These are phyloP conservation scores for Penicillium verrucosum DNA, from an alignment of 2,329 filamentous ascomycete species.

Conservation along the genomic window DNA sequence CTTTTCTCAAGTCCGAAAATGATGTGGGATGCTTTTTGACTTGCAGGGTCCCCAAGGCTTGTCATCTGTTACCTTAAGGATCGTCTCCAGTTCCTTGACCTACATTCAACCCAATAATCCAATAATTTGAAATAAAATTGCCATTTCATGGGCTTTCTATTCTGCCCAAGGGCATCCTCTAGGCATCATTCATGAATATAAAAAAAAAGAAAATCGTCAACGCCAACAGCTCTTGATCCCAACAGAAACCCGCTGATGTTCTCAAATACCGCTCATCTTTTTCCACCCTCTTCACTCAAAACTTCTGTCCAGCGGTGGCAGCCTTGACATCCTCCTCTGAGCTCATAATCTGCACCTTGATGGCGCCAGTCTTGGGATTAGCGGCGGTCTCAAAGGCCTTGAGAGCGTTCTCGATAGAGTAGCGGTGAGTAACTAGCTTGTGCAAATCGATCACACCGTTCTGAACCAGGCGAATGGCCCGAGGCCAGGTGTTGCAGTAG, in stretches of 20 bases:
- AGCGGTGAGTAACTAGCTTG: slow-evolving; percentile 84
- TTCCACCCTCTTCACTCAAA: slow-evolving; percentile 13
- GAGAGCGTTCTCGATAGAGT: slow-evolving; percentile 77
- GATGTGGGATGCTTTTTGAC: background rate
- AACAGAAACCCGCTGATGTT: slow-evolving; percentile 12
- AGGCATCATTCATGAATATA: slow-evolving; percentile 19
- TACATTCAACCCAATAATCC: background rate
- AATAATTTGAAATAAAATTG: background rate
- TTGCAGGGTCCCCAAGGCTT: slow-evolving; percentile 7
- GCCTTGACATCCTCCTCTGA: slow-evolving; percentile 39
- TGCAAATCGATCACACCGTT: slow-evolving; percentile 78
- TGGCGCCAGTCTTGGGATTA: slow-evolving; percentile 87
- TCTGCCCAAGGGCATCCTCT: slow-evolving; percentile 19
- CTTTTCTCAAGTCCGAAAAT: background rate
- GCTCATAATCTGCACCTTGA: slow-evolving; percentile 86
- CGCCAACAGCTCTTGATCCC: slow-evolving; percentile 3
- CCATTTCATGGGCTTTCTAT: slow-evolving; percentile 16
- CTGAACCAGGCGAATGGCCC: slow-evolving; percentile 82
- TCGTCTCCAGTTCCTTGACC: background rate
- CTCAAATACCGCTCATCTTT: slow-evolving; percentile 2
- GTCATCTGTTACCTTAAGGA: background rate
- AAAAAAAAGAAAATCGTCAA: slow-evolving; percentile 13
- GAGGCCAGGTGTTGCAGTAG: slow-evolving; percentile 94
- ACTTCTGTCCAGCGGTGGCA: slow-evolving; percentile 31
- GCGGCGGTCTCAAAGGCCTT: slow-evolving; percentile 87